Percentiles rank a stretch among this genome's conserved stretches.
Conservation (phyloP, 2,329 filamentous ascomycete genomes). For the Colletotrichum sp. region DNA sequence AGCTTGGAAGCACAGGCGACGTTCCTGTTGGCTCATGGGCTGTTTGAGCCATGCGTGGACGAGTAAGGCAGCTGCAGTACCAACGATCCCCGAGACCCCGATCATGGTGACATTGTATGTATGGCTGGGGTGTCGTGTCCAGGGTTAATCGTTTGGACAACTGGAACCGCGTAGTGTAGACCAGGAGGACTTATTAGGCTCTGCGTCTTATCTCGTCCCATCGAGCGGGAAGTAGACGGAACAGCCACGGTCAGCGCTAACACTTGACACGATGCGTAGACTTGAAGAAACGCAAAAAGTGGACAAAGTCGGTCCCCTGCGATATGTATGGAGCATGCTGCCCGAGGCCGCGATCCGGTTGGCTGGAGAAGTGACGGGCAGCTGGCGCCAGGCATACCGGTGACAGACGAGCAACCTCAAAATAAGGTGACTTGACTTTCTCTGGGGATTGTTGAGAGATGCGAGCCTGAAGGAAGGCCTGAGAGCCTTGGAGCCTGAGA, state of each 20-base stretch:
- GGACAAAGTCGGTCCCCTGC: neutral
- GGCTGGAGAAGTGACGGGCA: neutral
- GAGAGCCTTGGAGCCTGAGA: neutral
- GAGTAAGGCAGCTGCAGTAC: constrained; percentile 11
- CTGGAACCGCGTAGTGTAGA: neutral
- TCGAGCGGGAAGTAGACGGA: neutral
- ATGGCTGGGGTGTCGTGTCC: neutral
- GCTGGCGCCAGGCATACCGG: constrained; percentile 10
- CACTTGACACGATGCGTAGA: neutral
- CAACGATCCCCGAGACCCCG: neutral
- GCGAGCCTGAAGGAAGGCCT: neutral
- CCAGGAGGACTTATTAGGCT: neutral
- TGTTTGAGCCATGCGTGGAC: constrained; percentile 14
- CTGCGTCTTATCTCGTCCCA: neutral
- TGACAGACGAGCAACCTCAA: neutral
- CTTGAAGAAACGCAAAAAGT: constrained; percentile 13
- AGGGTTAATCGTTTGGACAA: neutral
- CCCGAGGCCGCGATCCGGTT: constrained; percentile 10
- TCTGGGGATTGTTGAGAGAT: neutral
- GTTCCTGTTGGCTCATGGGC: constrained; percentile 3
- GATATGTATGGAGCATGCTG: neutral
- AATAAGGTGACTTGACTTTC: neutral
- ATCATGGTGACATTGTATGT: constrained; percentile 5
- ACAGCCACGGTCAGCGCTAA: constrained; percentile 7
- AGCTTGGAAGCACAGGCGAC: neutral